phyloP scores from a whole-genome alignment of 768 basidiomycete species.

The Leccinellum luteum region DNA sequence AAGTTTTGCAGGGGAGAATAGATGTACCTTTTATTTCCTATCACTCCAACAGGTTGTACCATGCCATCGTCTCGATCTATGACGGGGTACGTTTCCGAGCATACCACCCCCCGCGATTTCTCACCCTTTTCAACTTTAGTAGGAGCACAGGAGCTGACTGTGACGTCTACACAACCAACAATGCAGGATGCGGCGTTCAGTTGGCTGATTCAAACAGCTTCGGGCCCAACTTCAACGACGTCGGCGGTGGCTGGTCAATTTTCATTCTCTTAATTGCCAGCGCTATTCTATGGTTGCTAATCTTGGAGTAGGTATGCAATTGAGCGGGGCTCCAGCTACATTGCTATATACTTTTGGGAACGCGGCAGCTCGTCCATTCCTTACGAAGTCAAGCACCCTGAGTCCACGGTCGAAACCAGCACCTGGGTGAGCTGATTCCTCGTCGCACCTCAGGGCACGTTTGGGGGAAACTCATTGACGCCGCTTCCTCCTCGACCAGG shows the following conservation, averaged over 20 bases:
- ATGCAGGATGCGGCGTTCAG: slow-evolving; percentile 34
- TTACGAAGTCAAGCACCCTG: slow-evolving; percentile 26
- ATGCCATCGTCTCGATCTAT: slow-evolving; percentile 29
- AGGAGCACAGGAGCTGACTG: slow-evolving; percentile 22
- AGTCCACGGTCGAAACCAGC: slow-evolving; percentile 17
- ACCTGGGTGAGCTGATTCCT: slow-evolving; percentile 22
- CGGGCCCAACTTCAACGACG: slow-evolving; percentile 35
- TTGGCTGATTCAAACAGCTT: slow-evolving; percentile 28
- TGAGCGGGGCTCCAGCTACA: slow-evolving; percentile 27
- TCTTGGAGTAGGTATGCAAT: slow-evolving; percentile 33
- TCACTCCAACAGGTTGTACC: slow-evolving; percentile 22
- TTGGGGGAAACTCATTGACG: neutral
- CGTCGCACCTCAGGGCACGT: neutral
- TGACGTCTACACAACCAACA: slow-evolving; percentile 19
- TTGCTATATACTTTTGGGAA: slow-evolving; percentile 42
- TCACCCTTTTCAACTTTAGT: slow-evolving; percentile 7
- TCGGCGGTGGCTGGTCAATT: slow-evolving; percentile 37
- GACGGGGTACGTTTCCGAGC: slow-evolving; percentile 29
- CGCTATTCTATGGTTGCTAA: neutral
- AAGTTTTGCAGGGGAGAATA: neutral
- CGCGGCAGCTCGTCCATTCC: slow-evolving; percentile 38
- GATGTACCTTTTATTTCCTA: neutral
- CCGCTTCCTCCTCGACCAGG: neutral
- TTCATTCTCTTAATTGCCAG: neutral
- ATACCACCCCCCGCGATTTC: neutral